phyloP scores from a whole-genome alignment of 2,329 filamentous ascomycete species.

The Biscogniauxia sp. region DNA sequence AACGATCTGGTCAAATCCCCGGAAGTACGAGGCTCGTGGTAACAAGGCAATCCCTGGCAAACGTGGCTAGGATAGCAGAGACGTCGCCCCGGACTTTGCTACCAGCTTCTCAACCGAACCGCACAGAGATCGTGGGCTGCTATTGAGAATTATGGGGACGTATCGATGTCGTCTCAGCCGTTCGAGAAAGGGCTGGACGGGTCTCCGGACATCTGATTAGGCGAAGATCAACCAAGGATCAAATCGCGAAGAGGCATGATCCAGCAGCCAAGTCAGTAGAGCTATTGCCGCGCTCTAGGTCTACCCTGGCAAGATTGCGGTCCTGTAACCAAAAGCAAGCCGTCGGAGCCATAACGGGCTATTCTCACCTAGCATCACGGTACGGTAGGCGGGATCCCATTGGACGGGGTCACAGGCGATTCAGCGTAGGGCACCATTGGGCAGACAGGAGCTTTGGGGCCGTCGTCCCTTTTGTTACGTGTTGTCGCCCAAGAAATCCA shows the following conservation, averaged over 20 bases:
- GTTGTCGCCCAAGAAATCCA: conserved; percentile 22
- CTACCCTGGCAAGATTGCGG: conserved; percentile 22
- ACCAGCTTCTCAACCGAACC: conserved; percentile 16
- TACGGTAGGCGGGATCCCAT: conserved; percentile 13
- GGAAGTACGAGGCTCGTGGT: conserved; percentile 18
- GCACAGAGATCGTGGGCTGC: conserved; percentile 2
- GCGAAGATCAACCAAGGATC: conserved; percentile 23
- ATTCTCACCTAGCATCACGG: conserved; percentile 11
- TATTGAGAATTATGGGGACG: conserved; percentile 11
- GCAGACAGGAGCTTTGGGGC: conserved; percentile 16
- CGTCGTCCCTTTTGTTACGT: conserved; percentile 12
- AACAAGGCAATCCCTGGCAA: conserved; percentile 20
- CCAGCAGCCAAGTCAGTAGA: conserved; percentile 16
- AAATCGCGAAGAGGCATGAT: conserved; percentile 14
- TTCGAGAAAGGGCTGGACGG: conserved; percentile 20
- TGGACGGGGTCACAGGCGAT: conserved; percentile 17
- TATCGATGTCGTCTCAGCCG: conserved; percentile 18
- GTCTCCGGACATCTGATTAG: conserved; percentile 16
- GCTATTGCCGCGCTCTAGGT: conserved; percentile 18
- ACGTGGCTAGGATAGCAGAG: conserved; percentile 9
- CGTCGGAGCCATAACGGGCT: conserved; percentile 13
- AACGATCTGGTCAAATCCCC: conserved; percentile 5
- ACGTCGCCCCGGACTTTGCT: conserved; percentile 21
- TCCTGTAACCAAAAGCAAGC: conserved; percentile 10
- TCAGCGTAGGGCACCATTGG: conserved; percentile 26